These are phyloP conservation scores for Drosera capensis DNA, from an alignment of 148 eudicot species.

Conservation along the genomic window DNA sequence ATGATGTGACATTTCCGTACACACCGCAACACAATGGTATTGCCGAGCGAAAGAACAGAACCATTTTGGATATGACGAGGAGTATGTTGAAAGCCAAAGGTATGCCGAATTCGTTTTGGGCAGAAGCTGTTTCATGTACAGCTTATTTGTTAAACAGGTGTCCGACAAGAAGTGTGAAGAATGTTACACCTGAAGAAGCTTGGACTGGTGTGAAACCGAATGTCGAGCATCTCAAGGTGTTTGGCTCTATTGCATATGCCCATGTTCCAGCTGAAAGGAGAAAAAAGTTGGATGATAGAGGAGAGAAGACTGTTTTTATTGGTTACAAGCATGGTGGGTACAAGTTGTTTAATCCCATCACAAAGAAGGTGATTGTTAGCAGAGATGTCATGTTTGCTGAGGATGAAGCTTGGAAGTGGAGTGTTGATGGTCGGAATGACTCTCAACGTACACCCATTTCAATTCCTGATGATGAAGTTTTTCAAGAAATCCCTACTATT, in stretches of 20 bases:
- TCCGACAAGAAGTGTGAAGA: not conserved
- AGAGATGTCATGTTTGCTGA: conserved; percentile 1
- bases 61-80: conserved; percentile 2
- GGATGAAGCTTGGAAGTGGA: not conserved
- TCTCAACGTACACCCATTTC: not conserved
- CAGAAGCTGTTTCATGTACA: not conserved
- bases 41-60: not conserved
- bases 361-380: not conserved
- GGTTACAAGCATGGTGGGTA: not conserved
- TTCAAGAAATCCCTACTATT: not conserved
- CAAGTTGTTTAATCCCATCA: not conserved
- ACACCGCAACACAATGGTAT: not conserved
- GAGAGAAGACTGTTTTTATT: not conserved
- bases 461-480: not conserved
- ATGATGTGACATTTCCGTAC: not conserved
- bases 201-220: not conserved
- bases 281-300: conserved; percentile 1
- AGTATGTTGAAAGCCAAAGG: not conserved
- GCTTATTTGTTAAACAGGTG: not conserved
- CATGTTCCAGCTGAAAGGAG: not conserved
- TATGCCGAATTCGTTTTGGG: not conserved
- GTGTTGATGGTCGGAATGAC: not conserved
- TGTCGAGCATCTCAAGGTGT: not conserved
- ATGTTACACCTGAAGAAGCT: conserved; percentile 1
- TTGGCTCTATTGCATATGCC: not conserved